These are phyloP conservation scores for Lipomyces sp. DNA, from an alignment of 805 yeast genomes.

Conservation along the genomic window DNA sequence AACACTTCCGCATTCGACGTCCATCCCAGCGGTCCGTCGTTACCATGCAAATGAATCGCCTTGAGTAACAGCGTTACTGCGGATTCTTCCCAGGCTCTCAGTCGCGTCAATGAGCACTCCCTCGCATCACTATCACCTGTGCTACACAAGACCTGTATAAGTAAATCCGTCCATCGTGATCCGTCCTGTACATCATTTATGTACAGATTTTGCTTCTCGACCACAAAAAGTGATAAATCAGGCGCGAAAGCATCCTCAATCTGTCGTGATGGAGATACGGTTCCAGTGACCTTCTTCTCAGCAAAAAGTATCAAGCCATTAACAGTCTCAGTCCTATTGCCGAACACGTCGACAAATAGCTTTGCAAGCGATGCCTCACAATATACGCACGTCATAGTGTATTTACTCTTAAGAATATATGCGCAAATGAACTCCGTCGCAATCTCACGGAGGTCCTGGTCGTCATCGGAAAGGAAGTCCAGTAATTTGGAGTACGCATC, in stretches of 20 bases:
- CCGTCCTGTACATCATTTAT: slow-evolving; percentile 50
- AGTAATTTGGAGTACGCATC: slow-evolving; percentile 39
- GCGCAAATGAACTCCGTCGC: slow-evolving; percentile 53
- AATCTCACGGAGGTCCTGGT: slow-evolving; percentile 57
- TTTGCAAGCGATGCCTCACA: slow-evolving; percentile 12
- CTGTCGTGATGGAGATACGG: slow-evolving; percentile 34
- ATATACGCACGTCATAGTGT: background rate
- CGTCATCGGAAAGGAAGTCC: slow-evolving; percentile 66
- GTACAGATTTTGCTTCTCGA: slow-evolving; percentile 72
- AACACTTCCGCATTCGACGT: slow-evolving; percentile 19
- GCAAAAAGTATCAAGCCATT: slow-evolving; percentile 14
- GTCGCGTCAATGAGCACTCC: background rate
- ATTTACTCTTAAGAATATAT: slow-evolving; percentile 3
- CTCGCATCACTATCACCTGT: background rate
- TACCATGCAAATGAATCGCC: slow-evolving; percentile 13
- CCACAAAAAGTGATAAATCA: slow-evolving; percentile 58
- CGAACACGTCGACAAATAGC: slow-evolving; percentile 15
- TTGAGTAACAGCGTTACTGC: slow-evolving; percentile 5
- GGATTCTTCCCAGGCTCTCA: slow-evolving; percentile 1
- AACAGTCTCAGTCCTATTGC: background rate
- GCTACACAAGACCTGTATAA: background rate
- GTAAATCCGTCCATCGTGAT: slow-evolving; percentile 18
- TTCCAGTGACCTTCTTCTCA: slow-evolving; percentile 12
- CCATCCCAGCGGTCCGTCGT: slow-evolving; percentile 33
- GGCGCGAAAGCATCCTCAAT: slow-evolving; percentile 36